Conservation (phyloP, 2,329 filamentous ascomycete species). For the Colletotrichum trifolii region DNA sequence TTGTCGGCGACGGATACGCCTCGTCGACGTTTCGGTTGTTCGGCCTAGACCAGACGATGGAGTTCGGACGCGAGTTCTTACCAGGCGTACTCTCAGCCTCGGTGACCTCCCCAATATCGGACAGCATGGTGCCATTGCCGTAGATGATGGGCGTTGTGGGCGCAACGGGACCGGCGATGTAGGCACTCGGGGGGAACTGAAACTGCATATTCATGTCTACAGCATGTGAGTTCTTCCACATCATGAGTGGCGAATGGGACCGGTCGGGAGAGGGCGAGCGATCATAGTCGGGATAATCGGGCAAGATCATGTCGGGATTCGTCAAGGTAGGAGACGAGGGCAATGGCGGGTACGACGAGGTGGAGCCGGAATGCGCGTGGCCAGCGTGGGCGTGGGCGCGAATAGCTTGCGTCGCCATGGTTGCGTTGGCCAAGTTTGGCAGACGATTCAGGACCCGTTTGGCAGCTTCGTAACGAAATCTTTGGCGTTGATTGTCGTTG, state of each 20-base stretch:
- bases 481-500: constrained; percentile 31
- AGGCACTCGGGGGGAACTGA: constrained; percentile 57
- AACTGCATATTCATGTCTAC: constrained; percentile 47
- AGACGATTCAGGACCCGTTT: constrained; percentile 12
- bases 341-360: constrained; percentile 55
- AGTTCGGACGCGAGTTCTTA: constrained; percentile 46
- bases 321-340: constrained; percentile 87
- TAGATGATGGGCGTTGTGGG: constrained; percentile 75
- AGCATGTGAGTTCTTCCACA: constrained; percentile 62
- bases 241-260: constrained; percentile 62
- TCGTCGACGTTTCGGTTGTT: constrained; percentile 45
- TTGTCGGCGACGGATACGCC: constrained; percentile 54
- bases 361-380: constrained; percentile 39
- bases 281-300: constrained; percentile 80
- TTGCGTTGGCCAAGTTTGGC: constrained; percentile 25
- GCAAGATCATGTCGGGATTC: constrained; percentile 94
- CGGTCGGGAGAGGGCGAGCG: constrained; percentile 63
- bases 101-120: constrained; percentile 70
- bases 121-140: constrained; percentile 76
- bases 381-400: constrained; percentile 31
- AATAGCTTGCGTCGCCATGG: constrained; percentile 47
- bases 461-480: constrained; percentile 14
- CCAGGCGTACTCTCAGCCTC: constrained; percentile 64
- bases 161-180: constrained; percentile 57
- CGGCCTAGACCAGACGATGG: constrained; percentile 38